Evolutionary conservation across 352 stramenopile genomes (phyloP).

Genomic region (Pythium rhizo-oryzae): DNA sequence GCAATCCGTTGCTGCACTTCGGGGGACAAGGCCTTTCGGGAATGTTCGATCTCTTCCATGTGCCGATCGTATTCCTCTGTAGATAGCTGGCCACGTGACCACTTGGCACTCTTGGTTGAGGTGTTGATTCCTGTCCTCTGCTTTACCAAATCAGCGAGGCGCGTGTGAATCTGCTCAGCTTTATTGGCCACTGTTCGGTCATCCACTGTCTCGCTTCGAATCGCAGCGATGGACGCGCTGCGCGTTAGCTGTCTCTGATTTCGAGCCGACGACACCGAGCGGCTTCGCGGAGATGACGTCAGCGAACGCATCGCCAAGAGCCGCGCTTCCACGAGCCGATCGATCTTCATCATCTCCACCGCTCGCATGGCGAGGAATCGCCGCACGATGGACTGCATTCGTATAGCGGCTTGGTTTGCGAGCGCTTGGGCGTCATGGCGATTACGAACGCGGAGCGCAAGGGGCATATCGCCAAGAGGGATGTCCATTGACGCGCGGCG

Average conservation of each 20-base stretch:
- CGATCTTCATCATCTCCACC: slow-evolving; percentile 47
- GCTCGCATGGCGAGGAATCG: slow-evolving; percentile 48
- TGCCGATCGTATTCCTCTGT: slow-evolving; percentile 37
- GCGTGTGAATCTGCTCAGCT: slow-evolving; percentile 18
- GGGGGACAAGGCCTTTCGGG: slow-evolving; percentile 33
- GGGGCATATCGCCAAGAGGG: slow-evolving; percentile 1
- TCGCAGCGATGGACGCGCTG: slow-evolving; percentile 17
- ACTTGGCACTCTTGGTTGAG: slow-evolving; percentile 25
- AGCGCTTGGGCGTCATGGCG: neutral
- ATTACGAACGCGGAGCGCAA: neutral
- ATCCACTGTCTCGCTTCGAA: slow-evolving; percentile 8
- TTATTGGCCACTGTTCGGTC: slow-evolving; percentile 10
- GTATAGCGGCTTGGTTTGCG: slow-evolving; percentile 25
- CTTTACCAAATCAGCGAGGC: slow-evolving; percentile 21
- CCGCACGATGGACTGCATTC: slow-evolving; percentile 49
- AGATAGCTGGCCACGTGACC: slow-evolving; percentile 26
- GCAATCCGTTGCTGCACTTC: slow-evolving; percentile 46
- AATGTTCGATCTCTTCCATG: slow-evolving; percentile 20
- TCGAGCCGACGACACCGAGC: neutral
- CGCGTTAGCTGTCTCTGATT: slow-evolving; percentile 6
- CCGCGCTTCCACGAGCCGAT: slow-evolving; percentile 52
- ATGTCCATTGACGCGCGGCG: slow-evolving; percentile 39
- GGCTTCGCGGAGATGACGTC: slow-evolving; percentile 1
- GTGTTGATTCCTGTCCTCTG: slow-evolving; percentile 24
- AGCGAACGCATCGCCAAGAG: slow-evolving; percentile 33